Conservation (phyloP, 192 early-diverging fungal genomes). For the Linnemannia zychae region DNA sequence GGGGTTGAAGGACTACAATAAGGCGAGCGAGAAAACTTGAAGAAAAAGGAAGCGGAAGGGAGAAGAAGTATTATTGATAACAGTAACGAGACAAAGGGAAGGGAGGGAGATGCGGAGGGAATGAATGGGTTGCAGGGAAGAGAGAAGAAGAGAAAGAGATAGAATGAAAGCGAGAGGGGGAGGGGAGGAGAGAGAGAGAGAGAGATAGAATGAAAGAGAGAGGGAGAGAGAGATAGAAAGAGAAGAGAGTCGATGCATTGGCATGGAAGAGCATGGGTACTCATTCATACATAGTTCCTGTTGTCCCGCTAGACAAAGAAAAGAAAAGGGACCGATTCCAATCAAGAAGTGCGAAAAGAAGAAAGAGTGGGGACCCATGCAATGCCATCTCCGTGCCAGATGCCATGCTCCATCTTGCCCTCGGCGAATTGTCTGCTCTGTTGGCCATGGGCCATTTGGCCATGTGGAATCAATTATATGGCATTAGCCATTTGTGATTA, state of each 20-base stretch:
- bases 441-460: background rate
- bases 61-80: no score
- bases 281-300: background rate
- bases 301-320: background rate
- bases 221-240: background rate
- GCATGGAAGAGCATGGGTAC: background rate
- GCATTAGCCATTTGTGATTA: background rate
- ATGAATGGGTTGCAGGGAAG: no score
- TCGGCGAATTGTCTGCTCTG: background rate
- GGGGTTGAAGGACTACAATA: background rate
- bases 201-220: background rate
- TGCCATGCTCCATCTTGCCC: background rate
- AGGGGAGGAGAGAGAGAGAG: background rate
- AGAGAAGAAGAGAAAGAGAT: background rate
- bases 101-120: no score
- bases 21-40: background rate
- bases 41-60: background rate
- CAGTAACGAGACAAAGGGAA: no score
- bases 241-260: background rate
- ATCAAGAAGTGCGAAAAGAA: background rate
- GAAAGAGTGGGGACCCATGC: background rate
- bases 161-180: background rate
- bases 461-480: background rate
- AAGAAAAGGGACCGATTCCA: background rate
- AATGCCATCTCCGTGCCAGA: background rate